Percentiles rank a stretch among this genome's conserved stretches.
Evolutionary conservation across 1,139 yeast genomes (phyloP).

Genomic region (Debaryomycetaceae sp.): DNA sequence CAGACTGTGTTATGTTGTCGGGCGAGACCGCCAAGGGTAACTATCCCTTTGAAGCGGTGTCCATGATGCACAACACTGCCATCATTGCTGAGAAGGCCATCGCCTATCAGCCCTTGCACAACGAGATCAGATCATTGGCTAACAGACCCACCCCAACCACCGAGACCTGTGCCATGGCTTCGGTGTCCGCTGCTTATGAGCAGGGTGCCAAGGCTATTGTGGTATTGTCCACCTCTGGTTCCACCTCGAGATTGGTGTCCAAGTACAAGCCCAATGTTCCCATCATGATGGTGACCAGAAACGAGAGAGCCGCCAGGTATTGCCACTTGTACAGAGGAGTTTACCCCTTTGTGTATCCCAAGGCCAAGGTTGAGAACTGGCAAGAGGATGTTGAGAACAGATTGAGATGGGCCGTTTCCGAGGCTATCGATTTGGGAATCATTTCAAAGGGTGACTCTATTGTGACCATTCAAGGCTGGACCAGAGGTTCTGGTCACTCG

Average conservation of each 20-base stretch:
- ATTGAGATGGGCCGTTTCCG: constrained; percentile 89
- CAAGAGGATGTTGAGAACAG: constrained; percentile 94
- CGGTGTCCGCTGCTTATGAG: constrained; percentile 94
- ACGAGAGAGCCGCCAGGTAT: constrained; percentile 87
- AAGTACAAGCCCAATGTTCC: constrained; percentile 98
- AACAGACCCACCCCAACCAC: constrained; percentile 87
- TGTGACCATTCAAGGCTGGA: constrained; percentile 98
- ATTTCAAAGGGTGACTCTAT: constrained; percentile 83
- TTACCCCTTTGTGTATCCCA: constrained; percentile 85
- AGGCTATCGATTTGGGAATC: constrained; percentile 85
- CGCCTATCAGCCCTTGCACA: constrained; percentile 81
- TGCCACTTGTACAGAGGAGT: constrained; percentile 98
- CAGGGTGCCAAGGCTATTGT: constrained; percentile 96
- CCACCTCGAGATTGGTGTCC: constrained; percentile 92
- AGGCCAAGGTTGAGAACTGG: constrained; percentile 77
- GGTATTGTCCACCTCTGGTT: constrained; percentile 91
- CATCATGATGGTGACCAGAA: constrained; percentile 96
- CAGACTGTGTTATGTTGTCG: constrained; percentile 99
- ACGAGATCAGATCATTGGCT: constrained; percentile 84
- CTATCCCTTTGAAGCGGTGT: constrained; percentile 95
- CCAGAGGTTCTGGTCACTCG: constrained; percentile 98
- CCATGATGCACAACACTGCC: constrained; percentile 98
- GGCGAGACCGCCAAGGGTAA: constrained; percentile 99
- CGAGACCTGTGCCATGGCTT: constrained; percentile 97
- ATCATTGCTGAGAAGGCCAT: constrained; percentile 96